Percentiles rank a stretch among this genome's conserved stretches.
phyloP scores from a whole-genome alignment of 1,284 basidiomycete species.

The Rhodotorula mucilaginosa region DNA sequence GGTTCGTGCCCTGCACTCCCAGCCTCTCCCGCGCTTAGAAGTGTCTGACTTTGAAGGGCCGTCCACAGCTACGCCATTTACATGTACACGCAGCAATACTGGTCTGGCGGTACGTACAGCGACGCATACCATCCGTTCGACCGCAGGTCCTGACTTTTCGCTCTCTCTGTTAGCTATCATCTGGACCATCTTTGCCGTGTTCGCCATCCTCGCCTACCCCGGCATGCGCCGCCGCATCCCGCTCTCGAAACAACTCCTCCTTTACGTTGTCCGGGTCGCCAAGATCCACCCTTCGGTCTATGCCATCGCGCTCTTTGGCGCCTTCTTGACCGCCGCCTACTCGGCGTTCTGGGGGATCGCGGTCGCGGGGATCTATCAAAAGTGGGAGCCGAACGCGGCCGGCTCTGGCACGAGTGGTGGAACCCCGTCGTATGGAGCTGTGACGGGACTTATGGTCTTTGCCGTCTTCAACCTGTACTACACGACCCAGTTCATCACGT shows the following conservation, averaged over 20 bases:
- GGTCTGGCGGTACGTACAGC: slow-evolving; percentile 56
- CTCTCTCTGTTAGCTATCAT: slow-evolving; percentile 56
- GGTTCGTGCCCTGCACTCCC: slow-evolving; percentile 51
- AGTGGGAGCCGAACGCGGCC: slow-evolving; percentile 21
- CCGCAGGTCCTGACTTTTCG: too few relatives aligned
- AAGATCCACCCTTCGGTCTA: slow-evolving; percentile 77
- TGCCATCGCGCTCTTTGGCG: slow-evolving; percentile 67
- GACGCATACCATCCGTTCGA: too few relatives aligned
- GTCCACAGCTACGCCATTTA: too few relatives aligned
- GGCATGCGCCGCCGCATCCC: slow-evolving; percentile 68
- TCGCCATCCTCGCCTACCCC: slow-evolving; percentile 56
- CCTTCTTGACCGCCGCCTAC: slow-evolving; percentile 65
- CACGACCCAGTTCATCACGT: slow-evolving; percentile 5
- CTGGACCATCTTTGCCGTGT: slow-evolving; percentile 60
- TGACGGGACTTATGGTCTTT: slow-evolving; percentile 71
- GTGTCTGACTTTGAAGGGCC: not conserved
- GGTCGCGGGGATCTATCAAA: slow-evolving; percentile 58
- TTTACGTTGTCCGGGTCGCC: slow-evolving; percentile 57
- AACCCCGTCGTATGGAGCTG: slow-evolving; percentile 57
- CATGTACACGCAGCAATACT: slow-evolving; percentile 47
- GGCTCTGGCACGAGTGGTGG: slow-evolving; percentile 49
- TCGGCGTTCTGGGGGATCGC: slow-evolving; percentile 54
- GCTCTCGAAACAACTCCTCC: slow-evolving; percentile 70
- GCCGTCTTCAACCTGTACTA: slow-evolving; percentile 71
- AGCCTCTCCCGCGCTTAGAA: slow-evolving; percentile 74